Evolutionary conservation across 768 basidiomycete genomes (phyloP), one percentile per base, ranked within the genome.

Genomic region (Calocera viscosa): DNA sequence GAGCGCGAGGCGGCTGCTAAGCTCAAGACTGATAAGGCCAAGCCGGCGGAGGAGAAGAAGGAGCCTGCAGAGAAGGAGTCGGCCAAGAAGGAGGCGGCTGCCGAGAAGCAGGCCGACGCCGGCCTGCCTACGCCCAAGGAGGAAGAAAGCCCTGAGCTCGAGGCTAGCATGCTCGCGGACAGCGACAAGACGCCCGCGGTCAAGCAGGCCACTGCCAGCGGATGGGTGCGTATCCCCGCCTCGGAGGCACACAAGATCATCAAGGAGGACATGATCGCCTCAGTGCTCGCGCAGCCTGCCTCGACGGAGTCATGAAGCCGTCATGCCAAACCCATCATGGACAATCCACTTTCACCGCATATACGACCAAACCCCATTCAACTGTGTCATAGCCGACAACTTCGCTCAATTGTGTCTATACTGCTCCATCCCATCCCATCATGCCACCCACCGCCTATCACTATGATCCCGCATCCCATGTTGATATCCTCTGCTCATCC

Each of bases 1-100:
- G 75, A 76, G 70, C 76, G 77, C 34, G 64, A 68, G 26, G 67
- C 67, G 26, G 70, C 69, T 63, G 64, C 70, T 24, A 17, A 34
- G 28, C 39, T 30, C 28, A 73, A 67, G 47, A 67, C 69, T 60
- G 43, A 71, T 26, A 65, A 69, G 67, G 69, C 66, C 39, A 70
- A 64, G 41, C 38, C 43, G 22, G 53, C 70, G 35, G 22, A 60
- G 53, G 71, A 68, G 24, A 69, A 71, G 67, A 70, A 73, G 66
- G 70, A 73, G 43, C 35, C 35, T 38, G 70, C 73, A 65, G 67
- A 63, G 53, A 70, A 2, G 26, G 30, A 14, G 53, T 2, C 22
- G 14, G 30, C 53, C 7, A 19, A 2, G 30, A 32, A 60, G 19
- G 53, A 70, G 68, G 70, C 70, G 63, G 49, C 66, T 26, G 35